Evolutionary conservation across 768 basidiomycete species (phyloP).

Genomic region (Paxillus rubicundulus): DNA sequence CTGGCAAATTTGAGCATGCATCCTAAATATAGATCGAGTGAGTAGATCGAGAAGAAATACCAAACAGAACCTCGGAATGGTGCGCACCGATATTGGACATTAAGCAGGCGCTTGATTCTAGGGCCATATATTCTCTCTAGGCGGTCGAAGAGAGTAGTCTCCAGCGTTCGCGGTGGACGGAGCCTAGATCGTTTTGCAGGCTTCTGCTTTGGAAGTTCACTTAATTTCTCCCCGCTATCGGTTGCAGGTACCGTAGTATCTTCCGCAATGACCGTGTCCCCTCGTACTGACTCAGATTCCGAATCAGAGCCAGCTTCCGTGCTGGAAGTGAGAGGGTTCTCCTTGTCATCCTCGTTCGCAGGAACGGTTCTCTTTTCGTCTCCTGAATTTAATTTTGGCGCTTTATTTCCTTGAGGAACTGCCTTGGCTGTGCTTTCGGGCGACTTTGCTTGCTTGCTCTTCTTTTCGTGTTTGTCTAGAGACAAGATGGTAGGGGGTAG

Average conservation of each 20-base stretch:
- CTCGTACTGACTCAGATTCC: conserved; percentile 18
- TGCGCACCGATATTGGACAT: conserved; percentile 81
- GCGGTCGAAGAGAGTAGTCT: conserved; percentile 89
- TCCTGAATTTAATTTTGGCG: neutral
- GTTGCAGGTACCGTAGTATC: conserved; percentile 9
- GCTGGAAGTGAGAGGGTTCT: conserved; percentile 2
- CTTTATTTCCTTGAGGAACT: neutral
- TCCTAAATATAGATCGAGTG: conserved; percentile 42
- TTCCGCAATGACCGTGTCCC: conserved; percentile 19
- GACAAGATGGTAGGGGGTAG: conserved; percentile 91
- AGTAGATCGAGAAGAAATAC: neutral
- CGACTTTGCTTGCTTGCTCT: conserved; percentile 9
- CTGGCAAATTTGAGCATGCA: conserved; percentile 81
- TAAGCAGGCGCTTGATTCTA: conserved; percentile 80
- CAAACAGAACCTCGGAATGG: neutral
- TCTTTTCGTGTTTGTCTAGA: conserved; percentile 42
- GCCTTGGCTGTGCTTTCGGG: neutral
- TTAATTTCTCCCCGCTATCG: conserved; percentile 2
- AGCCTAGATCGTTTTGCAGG: conserved; percentile 28
- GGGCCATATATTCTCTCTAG: conserved; percentile 86
- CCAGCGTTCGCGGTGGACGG: conserved; percentile 67
- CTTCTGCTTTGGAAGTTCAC: conserved; percentile 9
- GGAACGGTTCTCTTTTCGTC: neutral
- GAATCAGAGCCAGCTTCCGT: conserved; percentile 12
- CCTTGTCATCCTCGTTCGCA: conserved; percentile 1